A percentile compares a stretch with the other conserved stretches of the same genome.
Evolutionary conservation across 176 grass and related monocot genomes (phyloP).

Genomic region (Avena insularis): DNA sequence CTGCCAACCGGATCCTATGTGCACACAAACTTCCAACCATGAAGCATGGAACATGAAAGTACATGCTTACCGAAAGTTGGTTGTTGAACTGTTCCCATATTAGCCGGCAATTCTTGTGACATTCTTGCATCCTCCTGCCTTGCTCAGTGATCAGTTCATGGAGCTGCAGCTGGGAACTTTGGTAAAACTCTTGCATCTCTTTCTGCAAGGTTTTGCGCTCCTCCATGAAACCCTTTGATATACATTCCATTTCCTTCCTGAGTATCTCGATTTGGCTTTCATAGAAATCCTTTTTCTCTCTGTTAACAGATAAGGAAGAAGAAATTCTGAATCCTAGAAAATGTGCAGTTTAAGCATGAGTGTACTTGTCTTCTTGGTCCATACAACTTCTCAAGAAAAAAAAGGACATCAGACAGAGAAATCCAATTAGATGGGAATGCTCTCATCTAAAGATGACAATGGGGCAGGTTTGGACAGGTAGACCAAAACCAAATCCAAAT

Average conservation of each 20-base stretch:
- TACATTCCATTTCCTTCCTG: slow-evolving; percentile 39
- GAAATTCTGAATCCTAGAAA: not conserved
- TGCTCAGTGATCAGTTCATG: slow-evolving; percentile 23
- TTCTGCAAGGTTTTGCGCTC: slow-evolving; percentile 4
- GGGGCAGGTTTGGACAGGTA: too few species aligned
- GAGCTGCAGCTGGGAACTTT: slow-evolving; percentile 21
- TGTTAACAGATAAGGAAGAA: not conserved
- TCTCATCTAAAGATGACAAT: not conserved
- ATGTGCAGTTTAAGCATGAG: not conserved
- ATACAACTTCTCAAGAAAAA: not conserved
- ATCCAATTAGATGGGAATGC: not conserved
- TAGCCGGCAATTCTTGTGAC: not conserved
- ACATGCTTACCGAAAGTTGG: slow-evolving; percentile 21
- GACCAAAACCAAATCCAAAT: too few species aligned
- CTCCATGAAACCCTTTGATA: slow-evolving; percentile 4
- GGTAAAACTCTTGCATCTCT: slow-evolving; percentile 30
- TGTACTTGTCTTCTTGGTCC: not conserved
- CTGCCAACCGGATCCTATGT: not conserved
- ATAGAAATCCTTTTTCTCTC: slow-evolving; percentile 15
- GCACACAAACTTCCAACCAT: slow-evolving; percentile 1
- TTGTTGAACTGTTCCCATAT: not conserved
- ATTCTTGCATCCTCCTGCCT: not conserved
- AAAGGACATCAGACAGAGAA: not conserved
- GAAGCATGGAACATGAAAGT: not conserved
- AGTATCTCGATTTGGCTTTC: slow-evolving; percentile 33